Conservation (phyloP, 768 basidiomycete species). For the Termitomyces sp. region DNA sequence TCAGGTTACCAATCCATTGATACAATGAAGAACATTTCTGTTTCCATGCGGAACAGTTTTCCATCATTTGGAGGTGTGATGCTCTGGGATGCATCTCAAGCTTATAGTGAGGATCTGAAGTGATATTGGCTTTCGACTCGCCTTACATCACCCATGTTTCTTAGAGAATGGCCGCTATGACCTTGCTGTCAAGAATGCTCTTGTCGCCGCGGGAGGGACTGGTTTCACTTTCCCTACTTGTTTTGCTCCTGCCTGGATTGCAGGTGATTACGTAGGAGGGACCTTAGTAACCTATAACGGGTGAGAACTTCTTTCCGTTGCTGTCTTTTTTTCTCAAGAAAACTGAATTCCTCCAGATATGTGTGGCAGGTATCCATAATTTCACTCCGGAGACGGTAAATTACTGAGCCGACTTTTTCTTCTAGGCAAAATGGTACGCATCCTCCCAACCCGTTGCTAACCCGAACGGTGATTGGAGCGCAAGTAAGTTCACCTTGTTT, state of each 20-base stretch:
- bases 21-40: slow-evolving; percentile 41
- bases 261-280: slow-evolving; percentile 48
- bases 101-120: slow-evolving; percentile 32
- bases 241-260: slow-evolving; percentile 45
- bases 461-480: slow-evolving; percentile 56
- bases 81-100: slow-evolving; percentile 47
- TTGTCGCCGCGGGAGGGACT: slow-evolving; percentile 57
- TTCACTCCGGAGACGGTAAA: background rate
- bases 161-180: slow-evolving; percentile 56
- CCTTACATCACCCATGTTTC: background rate
- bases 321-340: background rate
- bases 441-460: slow-evolving; percentile 38
- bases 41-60: slow-evolving; percentile 48
- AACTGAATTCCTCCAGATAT: slow-evolving; percentile 31
- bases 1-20: slow-evolving; percentile 50
- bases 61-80: slow-evolving; percentile 64
- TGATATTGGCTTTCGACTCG: slow-evolving; percentile 18
- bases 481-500: slow-evolving; percentile 35
- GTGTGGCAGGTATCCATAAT: slow-evolving; percentile 49
- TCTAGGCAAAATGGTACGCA: slow-evolving; percentile 58
- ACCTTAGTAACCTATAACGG: slow-evolving; percentile 49
- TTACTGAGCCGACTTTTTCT: background rate
- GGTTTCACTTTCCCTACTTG: slow-evolving; percentile 64
- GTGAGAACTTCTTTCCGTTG: slow-evolving; percentile 23
- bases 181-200: slow-evolving; percentile 51